These are phyloP conservation scores for Sparassis latifolia DNA, from an alignment of 1,284 basidiomycete species.

Conservation along the genomic window DNA sequence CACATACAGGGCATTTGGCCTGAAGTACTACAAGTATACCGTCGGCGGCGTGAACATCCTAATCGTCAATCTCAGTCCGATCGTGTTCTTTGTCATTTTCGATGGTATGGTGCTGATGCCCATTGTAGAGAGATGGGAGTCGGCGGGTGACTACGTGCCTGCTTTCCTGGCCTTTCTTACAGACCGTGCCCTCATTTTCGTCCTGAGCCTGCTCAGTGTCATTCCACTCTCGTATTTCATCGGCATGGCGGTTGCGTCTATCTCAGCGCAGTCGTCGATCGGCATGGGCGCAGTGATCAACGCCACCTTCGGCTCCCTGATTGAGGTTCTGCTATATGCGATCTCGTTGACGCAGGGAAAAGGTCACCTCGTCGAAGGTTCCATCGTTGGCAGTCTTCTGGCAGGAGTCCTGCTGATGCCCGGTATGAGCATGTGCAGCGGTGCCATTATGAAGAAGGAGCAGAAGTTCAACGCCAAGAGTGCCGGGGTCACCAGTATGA, in stretches of 20 bases:
- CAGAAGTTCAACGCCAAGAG: conserved; percentile 98
- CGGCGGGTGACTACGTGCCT: conserved; percentile 51
- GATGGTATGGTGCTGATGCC: conserved; percentile 85
- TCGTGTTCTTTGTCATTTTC: conserved; percentile 94
- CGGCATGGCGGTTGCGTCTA: conserved; percentile 99
- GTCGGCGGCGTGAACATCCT: conserved; percentile 98
- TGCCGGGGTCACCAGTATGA: conserved; percentile 97
- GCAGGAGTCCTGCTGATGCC: conserved; percentile 98
- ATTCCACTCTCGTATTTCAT: conserved; percentile 99
- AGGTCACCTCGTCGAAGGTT: conserved; percentile 93
- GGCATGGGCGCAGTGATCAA: conserved; percentile 99
- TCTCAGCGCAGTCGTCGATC: conserved; percentile 96
- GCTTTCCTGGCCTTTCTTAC: conserved; percentile 67
- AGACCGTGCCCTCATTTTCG: conserved; percentile 78
- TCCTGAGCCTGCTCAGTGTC: conserved; percentile 83
- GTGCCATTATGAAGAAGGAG: conserved; percentile 88
- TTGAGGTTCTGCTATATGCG: conserved; percentile 92
- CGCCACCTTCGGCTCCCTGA: conserved; percentile 96
- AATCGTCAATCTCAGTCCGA: conserved; percentile 91
- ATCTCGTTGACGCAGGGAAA: conserved; percentile 89
- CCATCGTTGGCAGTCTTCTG: conserved; percentile 89
- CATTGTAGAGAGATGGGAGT: conserved; percentile 52
- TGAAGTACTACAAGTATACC: conserved; percentile 99
- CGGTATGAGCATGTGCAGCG: conserved; percentile 94
- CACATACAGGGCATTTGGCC: conserved; percentile 87